Evolutionary conservation across 345 rosid species (phyloP), one percentile per base, ranked within the genome.

Genomic region (Eucalyptus camaldulensis): DNA sequence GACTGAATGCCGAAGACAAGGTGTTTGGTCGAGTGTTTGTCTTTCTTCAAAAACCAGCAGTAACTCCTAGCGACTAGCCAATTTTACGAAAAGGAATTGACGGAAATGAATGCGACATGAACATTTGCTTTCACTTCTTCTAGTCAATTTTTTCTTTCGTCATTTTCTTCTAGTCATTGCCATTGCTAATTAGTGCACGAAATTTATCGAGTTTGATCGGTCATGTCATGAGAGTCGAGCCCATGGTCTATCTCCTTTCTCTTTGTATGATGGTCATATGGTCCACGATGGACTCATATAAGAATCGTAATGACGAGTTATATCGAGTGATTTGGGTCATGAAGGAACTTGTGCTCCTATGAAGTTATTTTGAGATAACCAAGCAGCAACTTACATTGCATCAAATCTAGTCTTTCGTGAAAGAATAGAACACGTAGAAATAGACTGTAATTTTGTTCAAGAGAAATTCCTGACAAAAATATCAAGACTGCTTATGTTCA

Each of bases 31-130:
- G 93, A 91, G 92, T 96, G 25, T 89, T 89, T 89, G 72, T 85
- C 96, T 2, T 96, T 96, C 92, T 95, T 97, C 54, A 89, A 88
- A 72, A 67, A 50, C 54, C 86, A 24, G 27, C 40, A 8, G 16
- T 47, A 43, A 88, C 80, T 8, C 80, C 80, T 4, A 31, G 21
- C 21, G 80, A n/a, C 72, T 7, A 15, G 40, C 40, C 76, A 67
- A 45, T 45, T 45, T 45, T 45, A 45, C 49, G 49, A 81, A 94
- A 13, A n/a, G 40, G 40, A 67, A n/a, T 67, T 4, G 76, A n/a
- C 40, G 33, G 10, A 67, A 67, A 67, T 8, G 21, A n/a, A 67
- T 67, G 40, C 37, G 76, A n/a, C 76, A 14, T 8, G 19, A n/a
- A n/a, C 76, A 65, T n/a, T n/a, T 65, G 21, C 9, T 65, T n/a